Base-by-base conservation (phyloP, 2,329 filamentous ascomycete species). In the Albophoma yamanashiensis region DNA sequence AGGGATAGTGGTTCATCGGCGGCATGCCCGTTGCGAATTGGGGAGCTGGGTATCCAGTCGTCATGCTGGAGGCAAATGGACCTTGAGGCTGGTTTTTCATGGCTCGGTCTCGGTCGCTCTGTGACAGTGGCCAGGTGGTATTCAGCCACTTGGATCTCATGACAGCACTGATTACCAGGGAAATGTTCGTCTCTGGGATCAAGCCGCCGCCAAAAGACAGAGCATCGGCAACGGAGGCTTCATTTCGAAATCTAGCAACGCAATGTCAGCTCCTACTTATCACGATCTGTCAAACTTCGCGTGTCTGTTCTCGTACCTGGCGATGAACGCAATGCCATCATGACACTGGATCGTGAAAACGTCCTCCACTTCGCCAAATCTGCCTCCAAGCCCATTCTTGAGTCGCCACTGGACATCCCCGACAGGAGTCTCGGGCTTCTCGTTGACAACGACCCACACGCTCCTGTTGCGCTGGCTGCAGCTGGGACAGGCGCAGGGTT, bases 131-230 rank as follows among this genome's bases (percentile, higher is more conserved):
- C 45, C 58, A 64, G 12, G 61, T 50, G 34, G 15, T 20, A 12
- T 59, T 58, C 34, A 65, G 60, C 73, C 73, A 74, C 60, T 73
- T 74, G 2, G 71, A 74, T 34, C 70, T 64, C 55, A 68, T 52
- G 7, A 66, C 64, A 4, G 73, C 68, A 5, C 61, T 61, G 36
- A 74, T 67, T 17, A 2, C 50, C 25, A 74, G 38, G 6, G 64
- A 63, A 11, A 74, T 60, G 2, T 62, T 61, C 36, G 64, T 65
- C 45, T 72, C 71, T 5, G 62, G 62, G 47, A 74, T 62, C 11
- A 43, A 45, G 6, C 66, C 65, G 8, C 60, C 56, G 2, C 62
- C 65, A 53, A 66, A 62, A 17, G 59, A 56, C 47, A 74, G 59
- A 1, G 71, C 70, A 40, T 64, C 60, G 6, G 57, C 31, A 39